Evolutionary conservation across 1,139 yeast genomes (phyloP), one percentile per base, ranked within the genome.

Genomic region (Candida mesenterica): DNA sequence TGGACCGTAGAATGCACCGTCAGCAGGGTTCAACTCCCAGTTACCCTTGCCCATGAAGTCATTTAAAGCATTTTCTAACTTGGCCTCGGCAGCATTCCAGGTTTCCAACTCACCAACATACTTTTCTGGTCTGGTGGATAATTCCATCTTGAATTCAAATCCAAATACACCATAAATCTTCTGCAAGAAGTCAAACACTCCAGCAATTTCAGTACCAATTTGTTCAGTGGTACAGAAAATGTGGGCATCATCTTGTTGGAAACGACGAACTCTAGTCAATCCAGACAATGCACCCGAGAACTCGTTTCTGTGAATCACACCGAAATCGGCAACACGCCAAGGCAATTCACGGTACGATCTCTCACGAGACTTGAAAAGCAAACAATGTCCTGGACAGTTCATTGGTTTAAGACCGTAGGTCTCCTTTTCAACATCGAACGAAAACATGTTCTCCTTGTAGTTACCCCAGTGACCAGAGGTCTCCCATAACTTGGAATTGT

Each of bases 1-100:
- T 53, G 98, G 98, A 42, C 98, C 98, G 63, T 92, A 92, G 72
- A 92, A 92, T 28, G 98, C 98, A 62, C 98, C 98, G 60, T 92
- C 97, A 55, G 95, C 97, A 41, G 88, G 90, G 65, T 90, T 88
- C 50, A 90, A 65, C 55, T 82, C 86, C 97, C 97, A 92, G 40
- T 78, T 72, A 45, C 87, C 89, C 45, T 86, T 80, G 71, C 89
- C 89, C 50, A 66, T 55, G 53, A 69, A 70, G 40, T 71, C 70
- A 60, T 84, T 75, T 53, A 89, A 73, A 29, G 95, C 94, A 40
- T 68, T 62, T 53, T 79, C 85, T 55, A 92, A 77, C 57, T 80
- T 84, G 38, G 64, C 53, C 63, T 92, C 98, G 19, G 98, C 98
- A 39, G 65, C 65, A 57, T 87, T 75, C 98, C 98, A 92, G 36